Base-by-base conservation (phyloP, 2,329 filamentous ascomycete species). In the Rutstroemia sp. region DNA sequence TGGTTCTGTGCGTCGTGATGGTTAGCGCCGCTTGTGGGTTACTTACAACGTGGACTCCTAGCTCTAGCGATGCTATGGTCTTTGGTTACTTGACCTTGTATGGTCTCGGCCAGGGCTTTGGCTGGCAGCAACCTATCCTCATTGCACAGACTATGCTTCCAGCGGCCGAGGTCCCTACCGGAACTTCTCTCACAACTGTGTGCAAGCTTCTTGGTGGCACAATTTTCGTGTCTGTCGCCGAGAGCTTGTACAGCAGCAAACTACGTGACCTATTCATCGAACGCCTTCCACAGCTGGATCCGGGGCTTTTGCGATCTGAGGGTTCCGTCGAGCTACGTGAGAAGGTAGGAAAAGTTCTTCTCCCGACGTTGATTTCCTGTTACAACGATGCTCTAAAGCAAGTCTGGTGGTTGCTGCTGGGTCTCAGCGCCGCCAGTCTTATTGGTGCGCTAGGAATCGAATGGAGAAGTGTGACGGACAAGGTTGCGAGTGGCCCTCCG, bases 391-490 rank as follows among this genome's bases (percentile, higher is more conserved):
- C 39, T n/a, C 39, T 41, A n/a, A 41, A 16, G 39, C 2, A 41
- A 1, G 18, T 19, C 5, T 41, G 14, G 16, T 41, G 18, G 14
- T n/a, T 41, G 16, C 39, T 19, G 14, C 14, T 19, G 14, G 39
- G 16, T 16, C 18, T 41, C 16, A n/a, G 39, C 5, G 18, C 39
- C 16, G 18, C 18, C 12, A 77, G 75, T 4, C 73, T 86, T 12
- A 37, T 86, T 5, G 84, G 81, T 0, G 75, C 78, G 0, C 64
- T 76, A 0, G 71, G 74, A 5, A 77, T 88, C 62, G 79, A 88
- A 71, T 88, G 83, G 83, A 79, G 42, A 12, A 59, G 38, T 41
- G 56, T 63, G 14, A 41, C 27, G 27, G 27, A 30, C 27, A 30
- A 30, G 27, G 27, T 30, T 30, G 2, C 27, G 7, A 10, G 8